phyloP scores from a whole-genome alignment of 2,329 filamentous ascomycete species.

The Fusarium temperatum region DNA sequence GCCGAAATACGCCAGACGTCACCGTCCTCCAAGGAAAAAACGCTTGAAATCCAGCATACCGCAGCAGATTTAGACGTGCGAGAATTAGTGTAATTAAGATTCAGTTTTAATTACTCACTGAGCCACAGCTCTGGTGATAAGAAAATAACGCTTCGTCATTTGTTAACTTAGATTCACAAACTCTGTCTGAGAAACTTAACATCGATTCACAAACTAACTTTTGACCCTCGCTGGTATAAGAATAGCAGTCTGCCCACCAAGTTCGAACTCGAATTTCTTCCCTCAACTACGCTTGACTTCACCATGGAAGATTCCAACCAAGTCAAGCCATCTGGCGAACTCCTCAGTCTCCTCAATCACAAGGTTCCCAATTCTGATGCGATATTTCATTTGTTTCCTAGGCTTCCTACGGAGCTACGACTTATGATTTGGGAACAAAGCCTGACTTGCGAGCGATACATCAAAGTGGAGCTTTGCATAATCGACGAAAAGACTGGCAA shows the following conservation, averaged over 20 bases:
- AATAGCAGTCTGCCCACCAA: background rate
- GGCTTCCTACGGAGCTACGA: background rate
- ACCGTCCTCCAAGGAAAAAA: no score
- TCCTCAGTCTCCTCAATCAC: fast-evolving
- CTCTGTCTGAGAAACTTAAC: background rate
- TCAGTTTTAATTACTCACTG: fast-evolving
- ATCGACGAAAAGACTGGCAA: background rate
- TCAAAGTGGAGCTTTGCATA: background rate
- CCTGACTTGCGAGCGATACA: background rate
- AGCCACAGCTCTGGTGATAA: no score
- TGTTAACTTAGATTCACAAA: background rate
- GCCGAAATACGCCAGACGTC: background rate
- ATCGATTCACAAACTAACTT: background rate
- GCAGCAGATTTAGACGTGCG: background rate
- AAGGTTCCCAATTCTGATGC: background rate
- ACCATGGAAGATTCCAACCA: background rate
- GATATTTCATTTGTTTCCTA: background rate
- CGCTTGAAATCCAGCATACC: fast-evolving
- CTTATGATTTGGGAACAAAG: background rate
- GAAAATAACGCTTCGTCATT: background rate
- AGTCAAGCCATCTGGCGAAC: background rate
- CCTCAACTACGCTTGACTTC: fast-evolving
- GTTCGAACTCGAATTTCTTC: fast-evolving
- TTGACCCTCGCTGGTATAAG: fast-evolving
- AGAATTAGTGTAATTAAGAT: no score